Conservation (phyloP, 169 alveolate genomes). For the Plasmodium malariae region DNA sequence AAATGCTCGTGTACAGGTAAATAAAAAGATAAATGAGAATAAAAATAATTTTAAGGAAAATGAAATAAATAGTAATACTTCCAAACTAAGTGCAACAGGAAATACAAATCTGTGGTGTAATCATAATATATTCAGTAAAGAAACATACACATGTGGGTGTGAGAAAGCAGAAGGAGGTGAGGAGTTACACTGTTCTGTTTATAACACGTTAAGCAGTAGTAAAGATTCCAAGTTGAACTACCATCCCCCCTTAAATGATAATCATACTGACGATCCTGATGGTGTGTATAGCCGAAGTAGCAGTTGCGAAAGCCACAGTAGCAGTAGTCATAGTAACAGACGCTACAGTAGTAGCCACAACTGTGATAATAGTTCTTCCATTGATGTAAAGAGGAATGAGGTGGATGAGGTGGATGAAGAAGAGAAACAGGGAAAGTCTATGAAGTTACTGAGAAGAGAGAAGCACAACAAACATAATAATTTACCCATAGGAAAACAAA, state of each 20-base stretch:
- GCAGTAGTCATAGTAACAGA: too few species aligned
- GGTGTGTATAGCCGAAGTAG: too few species aligned
- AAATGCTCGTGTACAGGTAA: background rate
- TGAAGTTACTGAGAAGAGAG: background rate
- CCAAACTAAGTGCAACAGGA: background rate
- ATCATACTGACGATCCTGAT: too few species aligned
- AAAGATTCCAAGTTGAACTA: too few species aligned
- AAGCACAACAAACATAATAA: background rate
- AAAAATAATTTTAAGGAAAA: background rate
- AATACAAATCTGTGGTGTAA: slow-evolving; percentile 38
- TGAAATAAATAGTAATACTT: background rate
- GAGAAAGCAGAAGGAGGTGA: background rate
- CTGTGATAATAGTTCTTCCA: background rate
- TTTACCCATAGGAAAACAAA: background rate
- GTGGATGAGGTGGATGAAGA: background rate
- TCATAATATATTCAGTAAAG: background rate
- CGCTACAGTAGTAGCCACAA: too few species aligned
- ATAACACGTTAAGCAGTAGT: too few species aligned
- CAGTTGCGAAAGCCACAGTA: too few species aligned
- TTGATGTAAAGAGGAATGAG: background rate
- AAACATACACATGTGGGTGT: background rate
- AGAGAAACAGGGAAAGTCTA: background rate
- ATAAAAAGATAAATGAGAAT: background rate
- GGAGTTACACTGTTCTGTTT: too few species aligned
- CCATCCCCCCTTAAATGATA: too few species aligned